These are phyloP conservation scores for Cryomyces minteri DNA, from an alignment of 495 filamentous ascomycete genomes.

Conservation along the genomic window DNA sequence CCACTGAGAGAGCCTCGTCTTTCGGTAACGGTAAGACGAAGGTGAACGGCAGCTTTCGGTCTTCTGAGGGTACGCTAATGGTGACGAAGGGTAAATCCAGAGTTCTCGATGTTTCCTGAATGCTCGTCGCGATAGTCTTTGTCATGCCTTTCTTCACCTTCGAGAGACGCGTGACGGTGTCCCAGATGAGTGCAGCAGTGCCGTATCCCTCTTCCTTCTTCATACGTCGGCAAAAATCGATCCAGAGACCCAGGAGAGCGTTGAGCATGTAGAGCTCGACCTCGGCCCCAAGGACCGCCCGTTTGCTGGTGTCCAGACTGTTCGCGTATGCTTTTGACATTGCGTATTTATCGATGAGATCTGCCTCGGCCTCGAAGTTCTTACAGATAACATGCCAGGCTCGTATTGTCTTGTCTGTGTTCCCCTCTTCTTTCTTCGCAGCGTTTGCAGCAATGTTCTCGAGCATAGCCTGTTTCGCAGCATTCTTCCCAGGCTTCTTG, in stretches of 20 bases:
- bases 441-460: conserved; percentile 12
- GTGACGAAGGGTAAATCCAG: conserved; percentile 15
- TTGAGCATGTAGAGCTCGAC: conserved; percentile 27
- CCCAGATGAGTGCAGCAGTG: conserved; percentile 16
- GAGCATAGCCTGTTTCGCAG: conserved; percentile 7
- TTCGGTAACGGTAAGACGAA: conserved; percentile 11
- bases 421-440: conserved; percentile 21
- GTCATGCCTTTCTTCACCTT: conserved; percentile 13
- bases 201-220: conserved; percentile 9
- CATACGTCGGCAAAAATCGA: conserved; percentile 6
- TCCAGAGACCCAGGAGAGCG: conserved; percentile 21
- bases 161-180: conserved; percentile 4
- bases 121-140: conserved; percentile 14
- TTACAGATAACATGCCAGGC: conserved; percentile 14
- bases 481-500: conserved; percentile 10
- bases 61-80: conserved; percentile 5
- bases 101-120: conserved; percentile 11
- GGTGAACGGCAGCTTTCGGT: conserved; percentile 22
- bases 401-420: conserved; percentile 10
- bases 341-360: conserved; percentile 7
- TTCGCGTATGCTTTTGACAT: conserved; percentile 14
- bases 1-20: conserved; percentile 9
- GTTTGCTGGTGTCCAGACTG: conserved; percentile 13
- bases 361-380: conserved; percentile 8
- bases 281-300: conserved; percentile 22